Conservation (phyloP, 2,329 filamentous ascomycete genomes). For the Aspergillaceae sp. region DNA sequence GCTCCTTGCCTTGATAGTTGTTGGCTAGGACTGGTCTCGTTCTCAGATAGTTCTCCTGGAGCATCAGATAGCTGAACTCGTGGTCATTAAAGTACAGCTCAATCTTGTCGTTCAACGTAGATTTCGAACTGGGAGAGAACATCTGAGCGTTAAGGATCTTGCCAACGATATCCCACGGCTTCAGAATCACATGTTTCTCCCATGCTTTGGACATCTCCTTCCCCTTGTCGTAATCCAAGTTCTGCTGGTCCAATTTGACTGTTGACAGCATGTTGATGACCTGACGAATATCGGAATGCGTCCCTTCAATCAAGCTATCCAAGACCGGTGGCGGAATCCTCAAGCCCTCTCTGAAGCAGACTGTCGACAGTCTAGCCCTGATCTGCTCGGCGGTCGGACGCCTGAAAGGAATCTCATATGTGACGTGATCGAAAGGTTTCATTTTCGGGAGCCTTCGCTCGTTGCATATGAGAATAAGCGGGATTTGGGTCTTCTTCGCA, state of each 20-base stretch:
- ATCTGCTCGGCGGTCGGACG: conserved; percentile 87
- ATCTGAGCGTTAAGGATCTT: conserved; percentile 85
- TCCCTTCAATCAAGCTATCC: conserved; percentile 90
- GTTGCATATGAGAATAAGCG: conserved; percentile 96
- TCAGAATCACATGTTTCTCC: conserved; percentile 95
- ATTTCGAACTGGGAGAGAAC: conserved; percentile 73
- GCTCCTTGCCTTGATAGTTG: conserved; percentile 57
- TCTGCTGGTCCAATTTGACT: conserved; percentile 73
- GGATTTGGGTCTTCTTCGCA: conserved; percentile 89
- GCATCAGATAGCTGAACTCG: conserved; percentile 94
- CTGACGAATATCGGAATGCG: conserved; percentile 89
- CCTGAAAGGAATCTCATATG: conserved; percentile 77
- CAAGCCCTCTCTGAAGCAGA: conserved; percentile 82
- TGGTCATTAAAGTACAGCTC: conserved; percentile 99
- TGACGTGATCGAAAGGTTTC: conserved; percentile 88
- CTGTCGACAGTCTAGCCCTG: conserved; percentile 84
- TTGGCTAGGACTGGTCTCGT: conserved; percentile 63
- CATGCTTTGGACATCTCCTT: conserved; percentile 95
- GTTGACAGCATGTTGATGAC: conserved; percentile 98
- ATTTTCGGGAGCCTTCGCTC: conserved; percentile 89
- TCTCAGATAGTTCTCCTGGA: conserved; percentile 93
- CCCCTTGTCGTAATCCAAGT: conserved; percentile 74
- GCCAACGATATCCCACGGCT: conserved; percentile 95
- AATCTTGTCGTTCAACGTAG: conserved; percentile 92
- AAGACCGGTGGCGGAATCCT: conserved; percentile 77